A percentile compares a stretch with the other conserved stretches of the same genome.
These are phyloP conservation scores for Ustilago trichophora DNA, from an alignment of 1,284 basidiomycete genomes.

Conservation along the genomic window DNA sequence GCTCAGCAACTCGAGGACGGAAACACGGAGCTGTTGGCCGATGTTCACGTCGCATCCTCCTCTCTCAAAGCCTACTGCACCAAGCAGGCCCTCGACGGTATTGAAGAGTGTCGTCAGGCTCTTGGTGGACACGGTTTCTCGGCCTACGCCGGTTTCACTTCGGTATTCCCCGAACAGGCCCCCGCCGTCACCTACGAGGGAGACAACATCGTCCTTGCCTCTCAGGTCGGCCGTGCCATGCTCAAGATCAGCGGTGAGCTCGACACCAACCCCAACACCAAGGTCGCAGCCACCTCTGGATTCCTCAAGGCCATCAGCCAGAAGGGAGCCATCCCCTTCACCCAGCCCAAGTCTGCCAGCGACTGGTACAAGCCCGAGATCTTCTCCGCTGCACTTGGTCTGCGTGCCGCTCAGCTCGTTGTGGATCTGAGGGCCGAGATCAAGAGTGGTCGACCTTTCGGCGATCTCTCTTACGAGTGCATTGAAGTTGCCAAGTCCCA, in stretches of 20 bases:
- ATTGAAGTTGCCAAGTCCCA: slow-evolving; percentile 59
- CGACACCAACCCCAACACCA: slow-evolving; percentile 30
- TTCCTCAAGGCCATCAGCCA: slow-evolving; percentile 52
- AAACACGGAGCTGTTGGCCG: slow-evolving; percentile 66
- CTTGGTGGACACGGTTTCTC: slow-evolving; percentile 68
- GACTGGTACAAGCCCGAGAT: slow-evolving; percentile 53
- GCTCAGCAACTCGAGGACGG: slow-evolving; percentile 61
- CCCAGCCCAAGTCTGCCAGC: slow-evolving; percentile 28
- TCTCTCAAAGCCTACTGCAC: slow-evolving; percentile 67
- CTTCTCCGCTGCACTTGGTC: slow-evolving; percentile 51
- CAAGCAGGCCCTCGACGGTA: slow-evolving; percentile 65
- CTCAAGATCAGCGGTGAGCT: slow-evolving; percentile 57
- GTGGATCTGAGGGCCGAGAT: slow-evolving; percentile 57
- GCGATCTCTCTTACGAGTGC: slow-evolving; percentile 55
- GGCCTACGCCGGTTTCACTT: slow-evolving; percentile 58
- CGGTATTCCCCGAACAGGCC: slow-evolving; percentile 57
- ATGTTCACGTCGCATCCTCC: slow-evolving; percentile 66
- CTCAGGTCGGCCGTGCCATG: slow-evolving; percentile 60
- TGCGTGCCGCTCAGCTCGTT: slow-evolving; percentile 55
- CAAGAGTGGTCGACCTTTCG: slow-evolving; percentile 43
- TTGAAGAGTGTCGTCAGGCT: slow-evolving; percentile 67
- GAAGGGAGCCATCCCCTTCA: slow-evolving; percentile 38
- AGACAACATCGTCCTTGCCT: slow-evolving; percentile 60
- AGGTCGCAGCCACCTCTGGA: slow-evolving; percentile 47
- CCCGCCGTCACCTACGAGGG: slow-evolving; percentile 67